A percentile compares a stretch with the other conserved stretches of the same genome.
Evolutionary conservation across 768 basidiomycete species (phyloP).

Genomic region (Lentinula sp.): DNA sequence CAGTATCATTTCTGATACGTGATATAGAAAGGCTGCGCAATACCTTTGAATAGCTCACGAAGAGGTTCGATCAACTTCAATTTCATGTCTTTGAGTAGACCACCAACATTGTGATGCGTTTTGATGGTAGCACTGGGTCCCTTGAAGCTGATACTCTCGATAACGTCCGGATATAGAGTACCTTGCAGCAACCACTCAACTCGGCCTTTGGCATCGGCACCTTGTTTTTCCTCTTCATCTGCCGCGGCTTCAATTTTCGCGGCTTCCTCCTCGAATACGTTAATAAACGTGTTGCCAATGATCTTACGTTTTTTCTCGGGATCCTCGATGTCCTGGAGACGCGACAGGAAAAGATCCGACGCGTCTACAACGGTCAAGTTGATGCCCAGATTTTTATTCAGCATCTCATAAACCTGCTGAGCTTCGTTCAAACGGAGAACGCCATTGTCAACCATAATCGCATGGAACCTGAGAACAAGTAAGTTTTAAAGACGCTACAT

Average conservation of each 20-base stretch:
- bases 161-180: slow-evolving; percentile 97
- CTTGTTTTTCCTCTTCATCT: slow-evolving; percentile 64
- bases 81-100: slow-evolving; percentile 95
- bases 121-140: slow-evolving; percentile 99
- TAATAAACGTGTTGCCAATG: slow-evolving; percentile 98
- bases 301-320: slow-evolving; percentile 97
- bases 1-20: neutral
- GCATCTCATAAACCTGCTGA: slow-evolving; percentile 86
- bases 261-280: slow-evolving; percentile 95
- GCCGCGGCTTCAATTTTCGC: slow-evolving; percentile 79
- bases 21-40: slow-evolving; percentile 11
- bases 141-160: slow-evolving; percentile 99
- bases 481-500: neutral
- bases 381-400: slow-evolving; percentile 89
- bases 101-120: slow-evolving; percentile 99
- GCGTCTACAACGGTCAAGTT: slow-evolving; percentile 96
- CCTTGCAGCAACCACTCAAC: slow-evolving; percentile 98
- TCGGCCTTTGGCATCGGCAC: slow-evolving; percentile 73
- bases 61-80: slow-evolving; percentile 97
- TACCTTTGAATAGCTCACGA: slow-evolving; percentile 97
- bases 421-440: slow-evolving; percentile 92
- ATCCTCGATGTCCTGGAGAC: slow-evolving; percentile 89
- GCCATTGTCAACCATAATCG: slow-evolving; percentile 99
- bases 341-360: slow-evolving; percentile 85
- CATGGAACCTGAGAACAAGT: slow-evolving; percentile 71